Evolutionary conservation across 371 early-diverging fungal genomes (phyloP).

Genomic region (Batkoa obscura): DNA sequence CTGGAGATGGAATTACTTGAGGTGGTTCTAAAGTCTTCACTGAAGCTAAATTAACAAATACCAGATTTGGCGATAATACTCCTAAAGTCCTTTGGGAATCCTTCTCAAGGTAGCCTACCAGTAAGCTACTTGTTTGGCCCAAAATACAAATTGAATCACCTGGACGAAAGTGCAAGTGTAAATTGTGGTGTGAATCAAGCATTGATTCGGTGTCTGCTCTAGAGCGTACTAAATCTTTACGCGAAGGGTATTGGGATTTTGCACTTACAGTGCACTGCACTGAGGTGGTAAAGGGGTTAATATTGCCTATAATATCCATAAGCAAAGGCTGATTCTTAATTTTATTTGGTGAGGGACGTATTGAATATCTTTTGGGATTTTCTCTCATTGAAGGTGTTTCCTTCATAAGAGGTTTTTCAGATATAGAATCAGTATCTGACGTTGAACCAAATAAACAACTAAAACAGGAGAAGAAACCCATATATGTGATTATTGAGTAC

Average conservation of each 20-base stretch:
- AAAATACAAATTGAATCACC: neutral
- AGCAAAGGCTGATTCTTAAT: too few species aligned
- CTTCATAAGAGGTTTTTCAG: too few species aligned
- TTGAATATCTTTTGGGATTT: too few species aligned
- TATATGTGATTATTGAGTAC: too few species aligned
- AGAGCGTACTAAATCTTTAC: neutral
- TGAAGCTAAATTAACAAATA: neutral
- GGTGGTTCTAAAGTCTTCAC: too few species aligned
- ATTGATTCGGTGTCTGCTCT: neutral
- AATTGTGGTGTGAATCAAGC: neutral
- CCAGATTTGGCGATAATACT: neutral
- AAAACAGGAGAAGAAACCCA: too few species aligned
- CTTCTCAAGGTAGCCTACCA: neutral
- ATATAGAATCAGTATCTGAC: too few species aligned
- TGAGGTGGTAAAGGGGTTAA: neutral
- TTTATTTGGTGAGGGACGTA: too few species aligned
- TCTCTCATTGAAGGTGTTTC: too few species aligned
- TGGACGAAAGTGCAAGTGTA: neutral
- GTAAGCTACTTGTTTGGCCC: neutral
- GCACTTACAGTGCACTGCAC: constrained; percentile 3
- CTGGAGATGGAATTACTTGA: too few species aligned
- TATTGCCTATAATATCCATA: neutral
- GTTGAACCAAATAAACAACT: too few species aligned
- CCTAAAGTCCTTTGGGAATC: neutral
- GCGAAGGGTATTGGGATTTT: neutral